phyloP scores from a whole-genome alignment of 768 basidiomycete species.

The Amanita exitialis region DNA sequence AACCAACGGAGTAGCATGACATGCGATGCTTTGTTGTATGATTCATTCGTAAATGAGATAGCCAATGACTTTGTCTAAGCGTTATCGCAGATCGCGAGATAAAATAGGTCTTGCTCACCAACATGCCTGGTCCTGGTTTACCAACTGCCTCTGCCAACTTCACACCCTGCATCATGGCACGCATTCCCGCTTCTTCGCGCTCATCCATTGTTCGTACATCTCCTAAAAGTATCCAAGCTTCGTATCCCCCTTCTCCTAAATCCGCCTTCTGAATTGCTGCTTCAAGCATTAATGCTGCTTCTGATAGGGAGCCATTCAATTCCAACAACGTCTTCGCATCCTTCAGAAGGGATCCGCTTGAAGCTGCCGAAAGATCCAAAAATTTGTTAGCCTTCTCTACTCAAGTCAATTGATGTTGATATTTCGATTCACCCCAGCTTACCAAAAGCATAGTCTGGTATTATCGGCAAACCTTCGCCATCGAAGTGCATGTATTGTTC shows the following conservation, averaged over 20 bases:
- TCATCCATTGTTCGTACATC: constrained; percentile 88
- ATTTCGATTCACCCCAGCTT: constrained; percentile 14
- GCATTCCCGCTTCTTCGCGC: constrained; percentile 74
- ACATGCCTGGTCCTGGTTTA: constrained; percentile 60
- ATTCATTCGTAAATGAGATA: constrained; percentile 94
- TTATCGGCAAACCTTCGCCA: constrained; percentile 66
- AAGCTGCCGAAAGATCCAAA: constrained; percentile 38
- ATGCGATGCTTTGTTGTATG: constrained; percentile 79
- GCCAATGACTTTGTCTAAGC: constrained; percentile 65
- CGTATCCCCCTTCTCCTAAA: constrained; percentile 72
- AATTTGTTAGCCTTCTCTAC: constrained; percentile 69
- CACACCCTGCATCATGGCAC: constrained; percentile 68
- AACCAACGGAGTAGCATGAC: constrained; percentile 84
- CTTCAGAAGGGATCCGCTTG: constrained; percentile 33
- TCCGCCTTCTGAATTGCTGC: constrained; percentile 82
- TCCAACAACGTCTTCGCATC: constrained; percentile 73
- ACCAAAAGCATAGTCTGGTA: constrained; percentile 75
- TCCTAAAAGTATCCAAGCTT: constrained; percentile 89
- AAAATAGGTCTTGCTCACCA: constrained; percentile 34
- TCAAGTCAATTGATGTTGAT: constrained; percentile 1
- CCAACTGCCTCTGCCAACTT: constrained; percentile 53
- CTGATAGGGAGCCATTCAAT: constrained; percentile 77
- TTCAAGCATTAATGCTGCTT: constrained; percentile 81
- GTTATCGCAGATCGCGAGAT: not conserved
- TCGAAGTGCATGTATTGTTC: constrained; percentile 41